Base-by-base conservation (phyloP, 2,329 filamentous ascomycete genomes). In the Xylaria multiplex region DNA sequence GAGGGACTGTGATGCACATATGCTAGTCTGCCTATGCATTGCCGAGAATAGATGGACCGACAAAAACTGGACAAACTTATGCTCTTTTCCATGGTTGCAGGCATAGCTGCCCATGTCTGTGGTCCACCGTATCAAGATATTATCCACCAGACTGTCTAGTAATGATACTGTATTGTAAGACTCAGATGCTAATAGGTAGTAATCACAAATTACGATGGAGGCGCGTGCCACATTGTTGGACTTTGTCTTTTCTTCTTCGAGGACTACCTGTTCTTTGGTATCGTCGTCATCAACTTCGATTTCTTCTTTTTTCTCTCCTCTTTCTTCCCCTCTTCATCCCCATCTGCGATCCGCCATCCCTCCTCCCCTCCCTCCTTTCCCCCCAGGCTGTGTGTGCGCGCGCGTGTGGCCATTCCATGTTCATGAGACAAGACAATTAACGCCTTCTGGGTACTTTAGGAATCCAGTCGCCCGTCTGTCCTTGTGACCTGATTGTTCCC, bases 401-500 rank as follows among this genome's bases (percentile, higher is more conserved):
- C 48, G 62, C 55, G 64, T 65, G 58, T 63, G 67, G 64, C 62
- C 64, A 65, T 72, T 72, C 70, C 68, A 32, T 68, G 64, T 70
- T 69, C 42, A 58, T 48, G 49, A 69, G 66, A 69, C 64, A 66
- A 67, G 65, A 64, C 62, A 65, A 59, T 69, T 70, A 40, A 43
- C 24, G 30, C 42, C 42, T 66, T 69, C 67, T 67, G 72, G 71
- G 69, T 70, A 70, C 45, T 53, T 67, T 53, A 69, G 67, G 69
- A 71, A 70, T 70, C 66, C 67, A 65, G 63, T 54, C 62, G 62
- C 16, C 58, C 61, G 65, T 32, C 58, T 52, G 68, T 69, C 69
- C 67, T 63, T 63, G 66, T 70, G 65, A 50, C 65, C 64, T 64
- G 69, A 70, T 68, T 69, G 66, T 55, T 71, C 66, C 67, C 68